Percentiles rank a stretch among this genome's conserved stretches.
Conservation (phyloP, 192 early-diverging fungal species). For the Entomortierella lignicola region DNA sequence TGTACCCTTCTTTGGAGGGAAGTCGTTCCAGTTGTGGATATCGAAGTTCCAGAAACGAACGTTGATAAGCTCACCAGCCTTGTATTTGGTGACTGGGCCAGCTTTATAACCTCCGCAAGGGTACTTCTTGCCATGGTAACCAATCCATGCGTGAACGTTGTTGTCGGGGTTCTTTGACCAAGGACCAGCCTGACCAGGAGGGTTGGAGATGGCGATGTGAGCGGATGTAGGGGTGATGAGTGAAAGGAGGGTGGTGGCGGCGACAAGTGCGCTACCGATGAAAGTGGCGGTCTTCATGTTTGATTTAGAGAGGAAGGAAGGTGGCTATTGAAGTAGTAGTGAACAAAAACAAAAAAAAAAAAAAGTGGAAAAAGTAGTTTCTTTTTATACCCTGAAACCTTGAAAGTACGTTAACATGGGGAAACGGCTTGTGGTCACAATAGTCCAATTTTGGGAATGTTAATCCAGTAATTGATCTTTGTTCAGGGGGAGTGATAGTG, state of each 20-base stretch:
- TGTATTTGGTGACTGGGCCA: slow-evolving; percentile 55
- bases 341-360: no score
- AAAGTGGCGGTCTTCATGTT: slow-evolving; percentile 37
- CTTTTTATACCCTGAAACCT: no score
- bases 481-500: no score
- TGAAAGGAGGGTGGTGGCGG: slow-evolving; percentile 24
- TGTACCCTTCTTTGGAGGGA: slow-evolving; percentile 38
- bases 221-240: slow-evolving; percentile 32
- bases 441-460: no score
- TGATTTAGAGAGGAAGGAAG: no score
- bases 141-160: slow-evolving; percentile 39
- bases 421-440: no score
- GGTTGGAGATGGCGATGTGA: slow-evolving; percentile 52
- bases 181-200: slow-evolving; percentile 47
- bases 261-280: slow-evolving; percentile 16
- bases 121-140: slow-evolving; percentile 47
- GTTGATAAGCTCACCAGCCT: slow-evolving; percentile 57
- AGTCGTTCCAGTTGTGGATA: slow-evolving; percentile 22
- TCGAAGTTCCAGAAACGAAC: slow-evolving; percentile 61
- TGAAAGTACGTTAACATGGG: no score
- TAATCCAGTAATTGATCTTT: no score
- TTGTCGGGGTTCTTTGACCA: slow-evolving; percentile 32
- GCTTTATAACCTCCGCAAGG: slow-evolving; percentile 56
- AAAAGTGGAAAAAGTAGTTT: no score
- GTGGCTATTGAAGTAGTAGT: no score